Evolutionary conservation across 371 early-diverging fungal species (phyloP).

Genomic region (Saksenaea vasiformis): DNA sequence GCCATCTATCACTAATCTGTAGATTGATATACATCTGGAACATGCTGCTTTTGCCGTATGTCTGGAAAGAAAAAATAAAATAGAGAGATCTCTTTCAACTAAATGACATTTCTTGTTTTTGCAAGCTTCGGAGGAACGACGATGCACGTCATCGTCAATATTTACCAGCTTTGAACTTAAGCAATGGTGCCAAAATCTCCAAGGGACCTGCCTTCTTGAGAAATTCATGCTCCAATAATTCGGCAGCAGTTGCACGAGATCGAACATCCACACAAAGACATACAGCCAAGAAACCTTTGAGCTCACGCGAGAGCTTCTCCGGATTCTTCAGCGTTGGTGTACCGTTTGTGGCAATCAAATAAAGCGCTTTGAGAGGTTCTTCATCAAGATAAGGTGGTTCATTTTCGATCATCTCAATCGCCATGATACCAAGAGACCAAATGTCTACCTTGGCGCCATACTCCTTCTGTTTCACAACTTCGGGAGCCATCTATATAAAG

Average conservation of each 20-base stretch:
- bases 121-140: not conserved
- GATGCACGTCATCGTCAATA: not conserved
- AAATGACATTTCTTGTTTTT: not conserved
- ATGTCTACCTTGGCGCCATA: conserved; percentile 92
- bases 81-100: not conserved
- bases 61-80: not conserved
- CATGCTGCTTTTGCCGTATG: too few relatives aligned
- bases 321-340: conserved; percentile 93
- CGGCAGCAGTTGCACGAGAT: conserved; percentile 83
- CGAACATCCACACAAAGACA: conserved; percentile 90
- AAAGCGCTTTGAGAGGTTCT: conserved; percentile 92
- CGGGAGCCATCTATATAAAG: conserved; percentile 74
- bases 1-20: too few relatives aligned
- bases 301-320: conserved; percentile 75
- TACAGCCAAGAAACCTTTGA: conserved; percentile 87
- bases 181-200: conserved; percentile 53
- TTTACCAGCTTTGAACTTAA: conserved; percentile 44
- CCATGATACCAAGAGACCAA: conserved; percentile 95
- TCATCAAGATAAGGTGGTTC: conserved; percentile 98
- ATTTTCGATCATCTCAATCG: conserved; percentile 97
- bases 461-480: conserved; percentile 89
- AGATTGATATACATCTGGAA: too few relatives aligned
- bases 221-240: conserved; percentile 83
- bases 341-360: conserved; percentile 96
- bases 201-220: conserved; percentile 62